phyloP scores from a whole-genome alignment of 2,329 filamentous ascomycete species.

The Daldinia eschscholtzii region DNA sequence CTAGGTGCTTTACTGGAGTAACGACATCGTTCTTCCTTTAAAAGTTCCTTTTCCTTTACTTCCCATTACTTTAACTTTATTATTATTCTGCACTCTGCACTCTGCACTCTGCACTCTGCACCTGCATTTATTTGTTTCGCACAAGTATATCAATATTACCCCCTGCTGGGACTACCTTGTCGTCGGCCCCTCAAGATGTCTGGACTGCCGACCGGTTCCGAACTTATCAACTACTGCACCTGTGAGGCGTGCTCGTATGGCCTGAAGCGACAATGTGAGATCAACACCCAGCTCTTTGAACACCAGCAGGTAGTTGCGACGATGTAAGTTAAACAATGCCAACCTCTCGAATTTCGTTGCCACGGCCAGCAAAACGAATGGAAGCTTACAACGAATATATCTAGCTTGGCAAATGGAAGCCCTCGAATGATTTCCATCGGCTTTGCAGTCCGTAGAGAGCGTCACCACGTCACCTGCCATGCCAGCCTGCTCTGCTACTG shows the following conservation, averaged over 20 bases:
- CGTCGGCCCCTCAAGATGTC: background rate
- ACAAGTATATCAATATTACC: background rate
- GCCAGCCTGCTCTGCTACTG: conserved; percentile 21
- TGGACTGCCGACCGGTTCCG: background rate
- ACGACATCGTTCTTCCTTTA: background rate
- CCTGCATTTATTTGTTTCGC: background rate
- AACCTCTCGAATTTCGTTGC: too few species aligned
- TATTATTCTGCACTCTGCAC: background rate
- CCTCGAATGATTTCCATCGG: background rate
- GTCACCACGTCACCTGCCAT: conserved; percentile 8
- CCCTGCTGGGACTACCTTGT: background rate
- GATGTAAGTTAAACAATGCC: conserved; percentile 2
- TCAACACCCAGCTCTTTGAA: conserved; percentile 50
- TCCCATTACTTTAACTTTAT: background rate
- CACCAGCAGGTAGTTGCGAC: background rate
- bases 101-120: too few species aligned
- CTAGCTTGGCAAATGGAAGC: background rate
- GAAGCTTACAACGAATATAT: conserved; percentile 1
- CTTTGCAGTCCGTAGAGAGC: background rate
- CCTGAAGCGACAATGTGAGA: background rate
- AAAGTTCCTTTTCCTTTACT: background rate
- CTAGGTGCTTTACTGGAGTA: background rate
- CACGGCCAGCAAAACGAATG: background rate
- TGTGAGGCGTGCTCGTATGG: background rate
- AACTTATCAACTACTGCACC: conserved; percentile 3